Percentiles rank a stretch among this genome's conserved stretches.
These are phyloP conservation scores for Mortierella sp. DNA, from an alignment of 371 early-diverging fungal genomes.

Conservation along the genomic window DNA sequence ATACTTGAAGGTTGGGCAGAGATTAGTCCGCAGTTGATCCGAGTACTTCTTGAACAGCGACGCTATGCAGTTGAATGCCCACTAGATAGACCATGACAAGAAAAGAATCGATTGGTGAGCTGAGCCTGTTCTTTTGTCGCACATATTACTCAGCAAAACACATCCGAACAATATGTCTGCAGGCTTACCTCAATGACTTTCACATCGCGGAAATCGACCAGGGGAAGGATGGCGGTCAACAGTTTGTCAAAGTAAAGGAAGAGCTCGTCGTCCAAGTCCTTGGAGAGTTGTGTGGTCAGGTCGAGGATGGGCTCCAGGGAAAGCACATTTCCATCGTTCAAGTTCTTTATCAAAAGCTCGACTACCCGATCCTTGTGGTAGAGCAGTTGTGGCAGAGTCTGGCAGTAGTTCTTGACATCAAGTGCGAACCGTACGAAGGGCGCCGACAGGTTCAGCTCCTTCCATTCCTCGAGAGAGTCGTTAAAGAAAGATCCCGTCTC, in stretches of 20 bases:
- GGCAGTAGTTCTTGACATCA: constrained; percentile 74
- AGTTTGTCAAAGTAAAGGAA: constrained; percentile 82
- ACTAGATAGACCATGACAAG: constrained; percentile 58
- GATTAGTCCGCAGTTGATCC: constrained; percentile 73
- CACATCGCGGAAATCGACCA: constrained; percentile 77
- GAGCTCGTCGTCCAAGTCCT: constrained; percentile 93
- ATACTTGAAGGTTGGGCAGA: constrained; percentile 79
- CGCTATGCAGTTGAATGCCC: constrained; percentile 89
- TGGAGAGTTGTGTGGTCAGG: constrained; percentile 83
- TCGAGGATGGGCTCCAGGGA: constrained; percentile 81
- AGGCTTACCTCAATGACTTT: constrained; percentile 79
- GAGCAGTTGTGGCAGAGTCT: constrained; percentile 87
- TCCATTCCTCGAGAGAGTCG: constrained; percentile 82
- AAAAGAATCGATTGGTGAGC: not conserved
- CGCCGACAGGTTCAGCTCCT: constrained; percentile 88
- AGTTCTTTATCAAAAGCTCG: constrained; percentile 71
- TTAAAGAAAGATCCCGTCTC: constrained; percentile 86
- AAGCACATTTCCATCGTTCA: constrained; percentile 70
- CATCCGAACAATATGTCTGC: not conserved
- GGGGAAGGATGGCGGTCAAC: constrained; percentile 69
- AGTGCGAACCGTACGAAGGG: constrained; percentile 79
- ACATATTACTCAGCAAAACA: not conserved
- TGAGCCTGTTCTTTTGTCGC: not conserved
- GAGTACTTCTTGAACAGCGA: constrained; percentile 92
- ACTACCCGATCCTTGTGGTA: constrained; percentile 89